Percentiles rank a stretch among this genome's conserved stretches.
Evolutionary conservation across 2,329 filamentous ascomycete species (phyloP).

Genomic region (Exserohilum rostratum): DNA sequence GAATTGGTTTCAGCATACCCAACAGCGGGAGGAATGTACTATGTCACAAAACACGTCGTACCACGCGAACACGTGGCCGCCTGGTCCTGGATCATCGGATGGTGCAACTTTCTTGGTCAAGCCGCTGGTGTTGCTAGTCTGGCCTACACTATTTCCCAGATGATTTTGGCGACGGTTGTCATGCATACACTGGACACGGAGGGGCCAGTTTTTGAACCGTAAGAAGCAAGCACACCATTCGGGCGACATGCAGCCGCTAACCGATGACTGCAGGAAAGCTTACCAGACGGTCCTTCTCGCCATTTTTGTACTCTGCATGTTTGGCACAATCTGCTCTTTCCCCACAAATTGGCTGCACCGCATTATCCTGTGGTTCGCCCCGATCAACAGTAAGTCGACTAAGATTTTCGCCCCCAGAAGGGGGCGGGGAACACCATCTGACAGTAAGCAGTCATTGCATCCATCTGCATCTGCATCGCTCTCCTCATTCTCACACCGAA

Average conservation of each 20-base stretch:
- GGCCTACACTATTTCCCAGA: slow-evolving; percentile 67
- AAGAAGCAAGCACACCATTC: slow-evolving; percentile 38
- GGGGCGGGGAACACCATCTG: slow-evolving; percentile 2
- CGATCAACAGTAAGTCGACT: slow-evolving; percentile 62
- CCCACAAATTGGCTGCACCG: slow-evolving; percentile 65
- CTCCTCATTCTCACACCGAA: slow-evolving; percentile 65
- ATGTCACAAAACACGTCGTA: slow-evolving; percentile 69
- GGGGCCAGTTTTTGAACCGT: slow-evolving; percentile 63
- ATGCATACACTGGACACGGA: slow-evolving; percentile 65
- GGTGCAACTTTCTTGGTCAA: slow-evolving; percentile 70
- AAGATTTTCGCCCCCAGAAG: neutral
- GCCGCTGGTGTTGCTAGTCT: slow-evolving; percentile 67
- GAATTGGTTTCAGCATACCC: slow-evolving; percentile 71
- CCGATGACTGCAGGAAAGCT: slow-evolving; percentile 54
- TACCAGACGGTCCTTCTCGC: slow-evolving; percentile 65
- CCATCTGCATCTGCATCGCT: slow-evolving; percentile 64
- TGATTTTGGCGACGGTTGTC: slow-evolving; percentile 65
- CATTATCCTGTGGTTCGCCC: slow-evolving; percentile 69
- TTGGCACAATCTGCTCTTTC: slow-evolving; percentile 67
- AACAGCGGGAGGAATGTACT: slow-evolving; percentile 72
- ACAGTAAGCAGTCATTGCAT: slow-evolving; percentile 57
- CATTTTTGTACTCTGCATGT: slow-evolving; percentile 60
- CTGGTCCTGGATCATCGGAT: slow-evolving; percentile 70
- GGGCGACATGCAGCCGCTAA: slow-evolving; percentile 6
- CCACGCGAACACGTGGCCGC: slow-evolving; percentile 65